phyloP scores from a whole-genome alignment of 148 eudicot genomes.

The Salicornia ramosissima region DNA sequence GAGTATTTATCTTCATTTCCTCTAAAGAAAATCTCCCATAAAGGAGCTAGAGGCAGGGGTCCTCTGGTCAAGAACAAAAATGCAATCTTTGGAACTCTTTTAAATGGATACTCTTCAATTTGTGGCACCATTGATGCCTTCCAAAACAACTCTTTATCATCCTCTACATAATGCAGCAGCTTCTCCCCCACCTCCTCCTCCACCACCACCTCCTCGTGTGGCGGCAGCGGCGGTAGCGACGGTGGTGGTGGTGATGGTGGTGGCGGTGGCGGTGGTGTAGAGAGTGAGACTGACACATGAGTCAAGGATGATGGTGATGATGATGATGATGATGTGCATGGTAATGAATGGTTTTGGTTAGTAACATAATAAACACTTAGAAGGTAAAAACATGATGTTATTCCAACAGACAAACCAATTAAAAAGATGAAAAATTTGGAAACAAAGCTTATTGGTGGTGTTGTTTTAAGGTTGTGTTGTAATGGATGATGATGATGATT shows the following conservation, averaged over 20 bases:
- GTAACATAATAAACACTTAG: conserved; percentile 8
- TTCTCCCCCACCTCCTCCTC: background rate
- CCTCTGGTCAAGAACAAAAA: conserved; percentile 43
- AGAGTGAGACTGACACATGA: background rate
- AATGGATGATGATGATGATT: background rate
- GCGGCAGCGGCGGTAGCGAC: background rate
- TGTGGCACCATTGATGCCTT: conserved; percentile 26
- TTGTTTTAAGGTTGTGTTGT: background rate
- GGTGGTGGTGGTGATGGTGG: background rate
- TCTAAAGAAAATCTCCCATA: conserved; percentile 40
- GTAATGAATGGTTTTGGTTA: background rate
- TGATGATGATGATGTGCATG: conserved; percentile 3
- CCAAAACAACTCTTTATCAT: conserved; percentile 30
- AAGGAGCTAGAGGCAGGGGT: conserved; percentile 37
- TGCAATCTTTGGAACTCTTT: conserved; percentile 28
- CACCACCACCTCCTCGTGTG: background rate
- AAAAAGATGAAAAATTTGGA: background rate
- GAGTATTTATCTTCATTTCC: conserved; percentile 29
- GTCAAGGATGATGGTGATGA: background rate
- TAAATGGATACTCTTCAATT: conserved; percentile 15
- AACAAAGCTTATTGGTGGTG: background rate
- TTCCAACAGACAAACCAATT: conserved; percentile 11
- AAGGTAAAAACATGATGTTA: conserved; percentile 14
- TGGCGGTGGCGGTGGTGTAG: background rate
- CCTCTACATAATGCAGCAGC: conserved; percentile 22